Evolutionary conservation across 148 eudicot genomes (phyloP).

Genomic region (Chenopodium suecicum): DNA sequence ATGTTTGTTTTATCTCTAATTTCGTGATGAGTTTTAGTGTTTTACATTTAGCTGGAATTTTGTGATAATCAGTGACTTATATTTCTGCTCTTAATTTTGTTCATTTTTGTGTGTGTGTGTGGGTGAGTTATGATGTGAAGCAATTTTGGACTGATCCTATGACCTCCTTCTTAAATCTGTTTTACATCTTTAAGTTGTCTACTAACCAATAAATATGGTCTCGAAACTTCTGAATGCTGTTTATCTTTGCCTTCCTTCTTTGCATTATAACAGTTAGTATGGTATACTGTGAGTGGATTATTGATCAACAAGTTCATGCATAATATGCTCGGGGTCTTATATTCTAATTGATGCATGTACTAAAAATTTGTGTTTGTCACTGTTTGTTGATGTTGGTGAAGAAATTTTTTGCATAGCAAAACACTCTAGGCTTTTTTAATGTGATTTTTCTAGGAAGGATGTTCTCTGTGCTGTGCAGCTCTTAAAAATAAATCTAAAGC

Average conservation of each 20-base stretch:
- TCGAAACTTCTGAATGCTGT: too few relatives aligned
- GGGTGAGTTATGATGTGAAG: background rate
- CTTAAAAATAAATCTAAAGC: background rate
- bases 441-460: background rate
- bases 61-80: background rate
- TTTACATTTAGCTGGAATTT: background rate
- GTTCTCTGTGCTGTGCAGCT: background rate
- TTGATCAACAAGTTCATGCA: background rate
- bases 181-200: background rate
- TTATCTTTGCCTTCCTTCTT: background rate
- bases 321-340: background rate
- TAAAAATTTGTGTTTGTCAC: background rate
- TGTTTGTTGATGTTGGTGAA: background rate
- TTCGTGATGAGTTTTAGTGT: background rate
- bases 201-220: too few relatives aligned
- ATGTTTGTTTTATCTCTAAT: background rate
- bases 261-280: background rate
- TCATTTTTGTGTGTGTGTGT: too few relatives aligned
- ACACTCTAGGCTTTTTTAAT: background rate
- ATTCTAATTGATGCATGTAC: background rate
- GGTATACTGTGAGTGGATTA: background rate
- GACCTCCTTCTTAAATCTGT: background rate
- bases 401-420: background rate
- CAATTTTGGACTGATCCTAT: background rate
- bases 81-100: too few relatives aligned